Percentiles rank a stretch among this genome's conserved stretches.
These are phyloP conservation scores for Diutina ranongensis DNA, from an alignment of 1,139 yeast genomes.

Conservation along the genomic window DNA sequence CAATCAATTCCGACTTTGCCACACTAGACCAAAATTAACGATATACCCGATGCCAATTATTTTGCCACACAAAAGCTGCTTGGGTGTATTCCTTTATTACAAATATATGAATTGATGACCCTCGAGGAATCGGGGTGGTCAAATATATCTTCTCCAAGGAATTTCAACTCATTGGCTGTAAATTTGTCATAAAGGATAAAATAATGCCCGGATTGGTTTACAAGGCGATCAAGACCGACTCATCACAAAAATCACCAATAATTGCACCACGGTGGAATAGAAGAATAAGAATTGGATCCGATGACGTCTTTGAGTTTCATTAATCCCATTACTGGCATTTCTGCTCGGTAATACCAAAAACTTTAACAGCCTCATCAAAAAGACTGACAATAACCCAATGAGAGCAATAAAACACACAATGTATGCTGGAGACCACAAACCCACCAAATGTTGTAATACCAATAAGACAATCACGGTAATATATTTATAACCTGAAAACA, in stretches of 20 bases:
- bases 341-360: conserved; percentile 55
- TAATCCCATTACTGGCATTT: conserved; percentile 37
- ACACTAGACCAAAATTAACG: too few species aligned
- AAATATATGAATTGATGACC: too few species aligned
- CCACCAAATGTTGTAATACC: conserved; percentile 32
- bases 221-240: conserved; percentile 2
- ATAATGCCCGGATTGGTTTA: too few species aligned
- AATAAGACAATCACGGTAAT: conserved; percentile 59
- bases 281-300: conserved; percentile 79
- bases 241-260: conserved; percentile 27
- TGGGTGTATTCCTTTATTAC: too few species aligned
- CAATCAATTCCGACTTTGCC: too few species aligned
- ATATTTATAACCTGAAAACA: conserved; percentile 92
- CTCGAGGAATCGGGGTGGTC: too few species aligned
- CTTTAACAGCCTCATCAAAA: conserved; percentile 74
- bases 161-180: too few species aligned
- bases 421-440: conserved; percentile 26
- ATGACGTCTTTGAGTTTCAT: conserved; percentile 63
- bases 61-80: too few species aligned
- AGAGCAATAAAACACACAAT: conserved; percentile 30
- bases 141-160: too few species aligned
- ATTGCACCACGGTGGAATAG: conserved; percentile 77
- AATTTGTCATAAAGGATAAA: too few species aligned
- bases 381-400: conserved; percentile 48
- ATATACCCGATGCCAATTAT: too few species aligned